phyloP scores from a whole-genome alignment of 305 asterid species.

The Solanum chacoense region DNA sequence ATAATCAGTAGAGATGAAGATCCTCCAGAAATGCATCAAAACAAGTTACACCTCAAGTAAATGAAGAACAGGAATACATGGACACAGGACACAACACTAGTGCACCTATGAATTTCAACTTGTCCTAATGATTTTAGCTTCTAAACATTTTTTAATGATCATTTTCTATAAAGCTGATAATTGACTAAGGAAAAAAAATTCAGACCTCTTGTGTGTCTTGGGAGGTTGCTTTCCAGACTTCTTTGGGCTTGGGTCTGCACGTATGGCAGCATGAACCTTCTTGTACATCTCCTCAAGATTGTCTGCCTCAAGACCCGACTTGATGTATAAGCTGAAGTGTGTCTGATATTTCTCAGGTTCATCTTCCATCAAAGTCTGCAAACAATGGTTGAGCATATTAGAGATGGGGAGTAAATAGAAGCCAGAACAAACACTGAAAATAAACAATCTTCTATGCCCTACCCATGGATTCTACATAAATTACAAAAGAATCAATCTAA shows the following conservation, averaged over 20 bases:
- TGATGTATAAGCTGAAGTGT: conserved; percentile 39
- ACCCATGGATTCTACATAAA: background rate
- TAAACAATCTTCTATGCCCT: background rate
- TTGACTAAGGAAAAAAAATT: background rate
- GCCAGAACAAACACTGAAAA: background rate
- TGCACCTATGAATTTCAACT: background rate
- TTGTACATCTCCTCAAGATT: conserved; percentile 8
- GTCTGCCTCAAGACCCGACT: conserved; percentile 35
- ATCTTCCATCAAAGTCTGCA: conserved; percentile 51
- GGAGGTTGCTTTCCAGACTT: conserved; percentile 36
- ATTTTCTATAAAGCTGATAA: background rate
- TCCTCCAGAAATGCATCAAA: background rate
- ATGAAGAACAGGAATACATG: background rate
- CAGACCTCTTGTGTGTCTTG: conserved; percentile 44
- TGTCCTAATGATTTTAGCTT: background rate
- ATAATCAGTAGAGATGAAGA: background rate
- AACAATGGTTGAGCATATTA: background rate
- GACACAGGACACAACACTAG: background rate
- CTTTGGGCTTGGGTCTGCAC: conserved; percentile 43
- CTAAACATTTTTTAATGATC: background rate
- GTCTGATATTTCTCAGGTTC: conserved; percentile 55
- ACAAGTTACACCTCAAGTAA: background rate
- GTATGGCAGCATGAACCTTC: conserved; percentile 27
- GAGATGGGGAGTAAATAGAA: background rate
- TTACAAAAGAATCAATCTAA: background rate